Percentiles rank a stretch among this genome's conserved stretches.
Evolutionary conservation across 1,139 yeast species (phyloP).

Genomic region (Trichomonascaceae sp.): DNA sequence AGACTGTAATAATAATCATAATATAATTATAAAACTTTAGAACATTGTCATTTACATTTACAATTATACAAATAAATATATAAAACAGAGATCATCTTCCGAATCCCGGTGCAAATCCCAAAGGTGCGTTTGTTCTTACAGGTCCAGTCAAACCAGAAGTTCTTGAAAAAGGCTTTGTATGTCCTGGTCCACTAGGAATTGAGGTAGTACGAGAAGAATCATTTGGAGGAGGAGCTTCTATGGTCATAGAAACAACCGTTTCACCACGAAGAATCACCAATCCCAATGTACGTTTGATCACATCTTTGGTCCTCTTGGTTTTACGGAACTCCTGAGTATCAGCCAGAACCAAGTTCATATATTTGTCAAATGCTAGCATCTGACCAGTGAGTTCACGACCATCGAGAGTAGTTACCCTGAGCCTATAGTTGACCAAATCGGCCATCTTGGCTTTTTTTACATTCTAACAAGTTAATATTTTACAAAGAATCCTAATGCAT

Average conservation of each 20-base stretch:
- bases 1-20: too few species aligned
- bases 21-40: too few species aligned
- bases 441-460: conserved; percentile 43
- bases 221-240: conserved; percentile 70
- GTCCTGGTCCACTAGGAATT: conserved; percentile 41
- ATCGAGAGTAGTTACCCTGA: conserved; percentile 68
- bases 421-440: conserved; percentile 66
- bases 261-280: conserved; percentile 84
- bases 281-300: conserved; percentile 71
- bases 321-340: conserved; percentile 81
- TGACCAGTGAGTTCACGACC: conserved; percentile 73
- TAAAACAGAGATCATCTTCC: conserved; percentile 2
- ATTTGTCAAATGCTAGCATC: conserved; percentile 77
- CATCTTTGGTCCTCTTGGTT: conserved; percentile 48
- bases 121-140: conserved; percentile 22
- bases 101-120: conserved; percentile 17
- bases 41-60: too few species aligned
- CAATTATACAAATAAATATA: neutral
- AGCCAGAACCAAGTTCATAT: conserved; percentile 77
- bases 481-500: neutral
- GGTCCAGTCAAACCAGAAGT: conserved; percentile 25
- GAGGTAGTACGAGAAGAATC: conserved; percentile 41
- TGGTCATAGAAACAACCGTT: conserved; percentile 73
- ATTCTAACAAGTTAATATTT: conserved; percentile 1
- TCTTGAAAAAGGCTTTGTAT: conserved; percentile 36